phyloP scores from a whole-genome alignment of 2,329 filamentous ascomycete species.

The Penicillium janthinellum region DNA sequence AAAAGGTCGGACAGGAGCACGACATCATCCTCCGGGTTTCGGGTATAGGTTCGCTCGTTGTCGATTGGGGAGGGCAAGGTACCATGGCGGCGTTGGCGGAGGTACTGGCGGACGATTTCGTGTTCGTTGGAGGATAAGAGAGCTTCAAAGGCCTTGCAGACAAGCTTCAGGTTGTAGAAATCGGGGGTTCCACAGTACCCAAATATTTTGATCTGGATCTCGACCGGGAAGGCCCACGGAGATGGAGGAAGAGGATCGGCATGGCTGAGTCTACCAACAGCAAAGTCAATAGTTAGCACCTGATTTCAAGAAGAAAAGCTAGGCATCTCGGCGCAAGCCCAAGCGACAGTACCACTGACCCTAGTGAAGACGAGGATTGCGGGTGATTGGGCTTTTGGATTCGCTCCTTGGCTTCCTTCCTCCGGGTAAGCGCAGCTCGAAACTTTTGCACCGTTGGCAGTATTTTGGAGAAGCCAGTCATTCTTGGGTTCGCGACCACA shows the following conservation, averaged over 20 bases:
- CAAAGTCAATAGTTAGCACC: not conserved
- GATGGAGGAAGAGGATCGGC: slow-evolving; percentile 31
- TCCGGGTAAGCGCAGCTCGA: slow-evolving; percentile 35
- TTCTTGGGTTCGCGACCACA: slow-evolving; percentile 32
- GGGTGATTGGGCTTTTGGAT: slow-evolving; percentile 26
- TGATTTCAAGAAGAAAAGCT: not conserved
- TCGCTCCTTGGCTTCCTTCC: slow-evolving; percentile 31
- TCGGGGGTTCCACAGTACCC: slow-evolving; percentile 43
- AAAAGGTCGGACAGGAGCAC: slow-evolving; percentile 48
- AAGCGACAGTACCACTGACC: slow-evolving; percentile 21
- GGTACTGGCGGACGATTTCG: slow-evolving; percentile 45
- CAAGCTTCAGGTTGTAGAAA: slow-evolving; percentile 40
- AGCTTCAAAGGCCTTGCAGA: slow-evolving; percentile 42
- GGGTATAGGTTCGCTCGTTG: slow-evolving; percentile 39
- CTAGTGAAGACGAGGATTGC: slow-evolving; percentile 28
- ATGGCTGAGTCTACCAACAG: slow-evolving; percentile 25
- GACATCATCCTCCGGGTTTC: slow-evolving; percentile 47
- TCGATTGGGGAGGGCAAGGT: slow-evolving; percentile 45
- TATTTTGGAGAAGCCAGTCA: slow-evolving; percentile 39
- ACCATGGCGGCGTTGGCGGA: slow-evolving; percentile 45
- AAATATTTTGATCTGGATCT: slow-evolving; percentile 47
- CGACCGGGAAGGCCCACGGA: slow-evolving; percentile 46
- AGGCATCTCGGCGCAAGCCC: not conserved
- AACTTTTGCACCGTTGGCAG: slow-evolving; percentile 36
- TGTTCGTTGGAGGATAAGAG: slow-evolving; percentile 43